A percentile compares a stretch with the other conserved stretches of the same genome.
Conservation (phyloP, 73 alveolate species). For the Tetrahymena elliotti region DNA sequence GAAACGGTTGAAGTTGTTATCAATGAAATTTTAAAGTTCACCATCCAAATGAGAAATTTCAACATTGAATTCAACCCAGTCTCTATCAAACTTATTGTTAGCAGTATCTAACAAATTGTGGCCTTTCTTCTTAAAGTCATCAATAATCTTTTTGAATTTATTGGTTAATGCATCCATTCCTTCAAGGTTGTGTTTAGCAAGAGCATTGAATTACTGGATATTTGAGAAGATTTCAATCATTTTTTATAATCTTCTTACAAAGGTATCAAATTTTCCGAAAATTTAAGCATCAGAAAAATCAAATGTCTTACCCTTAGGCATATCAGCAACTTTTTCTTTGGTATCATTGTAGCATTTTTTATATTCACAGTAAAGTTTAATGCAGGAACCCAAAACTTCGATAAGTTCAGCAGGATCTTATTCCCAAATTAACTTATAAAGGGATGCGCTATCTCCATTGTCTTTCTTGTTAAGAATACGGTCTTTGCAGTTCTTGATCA, state of each 20-base stretch:
- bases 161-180: constrained; percentile 93
- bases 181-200: constrained; percentile 97
- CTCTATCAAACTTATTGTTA: constrained; percentile 89
- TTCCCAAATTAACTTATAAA: constrained; percentile 45
- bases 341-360: constrained; percentile 93
- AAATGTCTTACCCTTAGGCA: constrained; percentile 99
- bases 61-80: constrained; percentile 99
- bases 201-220: constrained; percentile 93
- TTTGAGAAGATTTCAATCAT: constrained; percentile 97
- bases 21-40: constrained; percentile 94
- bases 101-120: constrained; percentile 81
- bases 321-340: constrained; percentile 96
- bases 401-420: constrained; percentile 96
- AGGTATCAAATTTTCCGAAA: constrained; percentile 99
- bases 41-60: constrained; percentile 95
- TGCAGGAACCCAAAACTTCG: constrained; percentile 82
- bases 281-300: constrained; percentile 99
- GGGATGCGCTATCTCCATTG: constrained; percentile 23
- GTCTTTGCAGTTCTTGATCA: constrained; percentile 98
- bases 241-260: constrained; percentile 98
- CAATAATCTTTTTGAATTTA: constrained; percentile 84
- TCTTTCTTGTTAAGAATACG: constrained; percentile 86
- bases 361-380: constrained; percentile 75
- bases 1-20: constrained; percentile 94
- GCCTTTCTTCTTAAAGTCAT: constrained; percentile 88